Conservation (phyloP, 2,329 filamentous ascomycete genomes). For the Diaporthe citriasiana region DNA sequence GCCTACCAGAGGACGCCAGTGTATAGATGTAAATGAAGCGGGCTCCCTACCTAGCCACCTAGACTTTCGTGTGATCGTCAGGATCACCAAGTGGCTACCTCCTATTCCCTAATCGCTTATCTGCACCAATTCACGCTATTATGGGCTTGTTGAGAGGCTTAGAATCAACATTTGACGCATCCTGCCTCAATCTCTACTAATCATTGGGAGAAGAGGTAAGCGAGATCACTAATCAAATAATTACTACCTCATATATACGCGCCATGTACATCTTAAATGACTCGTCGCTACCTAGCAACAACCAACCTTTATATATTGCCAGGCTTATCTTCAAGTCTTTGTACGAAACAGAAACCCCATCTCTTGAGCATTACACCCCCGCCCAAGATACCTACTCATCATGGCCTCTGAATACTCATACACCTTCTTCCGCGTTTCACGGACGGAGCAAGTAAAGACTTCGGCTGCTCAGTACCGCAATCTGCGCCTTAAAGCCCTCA, state of each 20-base stretch:
- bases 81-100: too few species aligned
- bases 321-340: not conserved
- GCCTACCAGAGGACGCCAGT: not conserved
- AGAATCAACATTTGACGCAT: not conserved
- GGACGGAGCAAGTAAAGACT: not conserved
- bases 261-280: not conserved
- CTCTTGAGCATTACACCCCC: not conserved
- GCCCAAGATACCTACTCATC: not conserved
- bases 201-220: not conserved
- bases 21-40: not conserved
- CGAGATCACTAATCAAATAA: constrained; percentile 3
- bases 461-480: constrained; percentile 4
- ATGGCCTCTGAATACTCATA: not conserved
- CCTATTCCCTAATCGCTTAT: too few species aligned
- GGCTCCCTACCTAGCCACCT: not conserved
- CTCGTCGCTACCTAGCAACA: too few species aligned
- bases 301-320: not conserved
- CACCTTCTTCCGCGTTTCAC: not conserved
- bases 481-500: not conserved
- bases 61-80: too few species aligned
- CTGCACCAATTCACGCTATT: too few species aligned
- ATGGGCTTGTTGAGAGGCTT: too few species aligned
- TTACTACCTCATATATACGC: not conserved
- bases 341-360: not conserved
- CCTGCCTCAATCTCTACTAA: not conserved